Conservation (phyloP, 768 basidiomycete species). For the Kwoniella botswanensis region DNA sequence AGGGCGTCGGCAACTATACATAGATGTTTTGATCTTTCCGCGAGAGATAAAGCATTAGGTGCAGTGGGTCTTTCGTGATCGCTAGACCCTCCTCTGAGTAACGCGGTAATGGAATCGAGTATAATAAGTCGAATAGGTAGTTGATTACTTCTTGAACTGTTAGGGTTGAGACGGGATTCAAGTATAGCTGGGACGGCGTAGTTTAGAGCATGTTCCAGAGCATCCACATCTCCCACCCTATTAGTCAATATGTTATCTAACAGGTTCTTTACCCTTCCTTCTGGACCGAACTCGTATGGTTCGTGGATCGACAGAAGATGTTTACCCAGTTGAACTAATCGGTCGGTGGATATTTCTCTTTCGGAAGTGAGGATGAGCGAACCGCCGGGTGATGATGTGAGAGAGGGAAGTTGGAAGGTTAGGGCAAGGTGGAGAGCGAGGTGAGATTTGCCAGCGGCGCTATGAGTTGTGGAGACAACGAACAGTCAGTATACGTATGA, state of each 20-base stretch:
- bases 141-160: constrained; percentile 3
- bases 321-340: constrained; percentile 49
- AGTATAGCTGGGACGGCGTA: constrained; percentile 58
- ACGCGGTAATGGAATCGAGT: constrained; percentile 84
- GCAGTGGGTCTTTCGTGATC: constrained; percentile 58
- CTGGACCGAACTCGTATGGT: constrained; percentile 1
- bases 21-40: constrained; percentile 75
- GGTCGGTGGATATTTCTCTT: constrained; percentile 48
- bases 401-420: constrained; percentile 71
- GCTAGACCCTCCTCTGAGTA: constrained; percentile 71
- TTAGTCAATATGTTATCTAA: constrained; percentile 64
- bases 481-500: constrained; percentile 4
- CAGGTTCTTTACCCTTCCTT: constrained; percentile 13
- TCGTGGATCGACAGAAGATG: constrained; percentile 28
- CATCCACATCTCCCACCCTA: constrained; percentile 52
- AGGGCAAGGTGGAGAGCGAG: constrained; percentile 82
- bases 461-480: constrained; percentile 54
- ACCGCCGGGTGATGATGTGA: constrained; percentile 64
- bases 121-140: constrained; percentile 75
- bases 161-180: constrained; percentile 18
- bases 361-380: constrained; percentile 54
- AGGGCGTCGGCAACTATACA: constrained; percentile 71
- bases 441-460: constrained; percentile 94
- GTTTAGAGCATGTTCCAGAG: constrained; percentile 58
- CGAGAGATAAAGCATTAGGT: constrained; percentile 61